Conservation (phyloP, 768 basidiomycete genomes). For the Mycena olivaceomarginata region DNA sequence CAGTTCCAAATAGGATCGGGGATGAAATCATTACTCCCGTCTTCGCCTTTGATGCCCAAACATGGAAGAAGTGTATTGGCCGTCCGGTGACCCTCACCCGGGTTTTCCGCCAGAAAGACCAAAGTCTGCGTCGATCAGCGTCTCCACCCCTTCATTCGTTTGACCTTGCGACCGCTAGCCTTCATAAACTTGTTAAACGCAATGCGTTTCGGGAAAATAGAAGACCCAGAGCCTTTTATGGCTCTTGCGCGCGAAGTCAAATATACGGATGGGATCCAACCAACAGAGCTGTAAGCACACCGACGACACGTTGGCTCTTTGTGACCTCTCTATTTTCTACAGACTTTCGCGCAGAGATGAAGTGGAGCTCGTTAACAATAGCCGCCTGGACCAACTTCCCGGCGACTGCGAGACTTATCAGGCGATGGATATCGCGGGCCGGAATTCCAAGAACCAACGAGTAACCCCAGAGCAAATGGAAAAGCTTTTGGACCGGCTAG, state of each 20-base stretch:
- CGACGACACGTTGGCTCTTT: background rate
- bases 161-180: slow-evolving; percentile 51
- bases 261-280: slow-evolving; percentile 85
- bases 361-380: slow-evolving; percentile 81
- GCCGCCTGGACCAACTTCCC: slow-evolving; percentile 66
- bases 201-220: slow-evolving; percentile 83
- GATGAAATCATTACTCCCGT: slow-evolving; percentile 68
- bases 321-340: slow-evolving; percentile 22
- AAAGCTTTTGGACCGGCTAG: slow-evolving; percentile 74
- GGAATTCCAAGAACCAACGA: slow-evolving; percentile 63
- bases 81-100: slow-evolving; percentile 74
- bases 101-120: slow-evolving; percentile 94
- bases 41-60: slow-evolving; percentile 89
- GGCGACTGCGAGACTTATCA: slow-evolving; percentile 61
- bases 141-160: background rate
- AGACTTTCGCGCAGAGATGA: slow-evolving; percentile 84
- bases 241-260: slow-evolving; percentile 72
- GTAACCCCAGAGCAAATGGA: slow-evolving; percentile 62
- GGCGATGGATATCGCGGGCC: slow-evolving; percentile 67
- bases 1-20: slow-evolving; percentile 74
- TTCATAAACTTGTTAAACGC: slow-evolving; percentile 93
- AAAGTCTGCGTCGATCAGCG: slow-evolving; percentile 61
- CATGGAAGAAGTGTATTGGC: slow-evolving; percentile 83
- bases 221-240: slow-evolving; percentile 69
- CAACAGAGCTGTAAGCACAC: slow-evolving; percentile 83